Evolutionary conservation across 1,284 basidiomycete species (phyloP).

Genomic region (Peniophora sp.): DNA sequence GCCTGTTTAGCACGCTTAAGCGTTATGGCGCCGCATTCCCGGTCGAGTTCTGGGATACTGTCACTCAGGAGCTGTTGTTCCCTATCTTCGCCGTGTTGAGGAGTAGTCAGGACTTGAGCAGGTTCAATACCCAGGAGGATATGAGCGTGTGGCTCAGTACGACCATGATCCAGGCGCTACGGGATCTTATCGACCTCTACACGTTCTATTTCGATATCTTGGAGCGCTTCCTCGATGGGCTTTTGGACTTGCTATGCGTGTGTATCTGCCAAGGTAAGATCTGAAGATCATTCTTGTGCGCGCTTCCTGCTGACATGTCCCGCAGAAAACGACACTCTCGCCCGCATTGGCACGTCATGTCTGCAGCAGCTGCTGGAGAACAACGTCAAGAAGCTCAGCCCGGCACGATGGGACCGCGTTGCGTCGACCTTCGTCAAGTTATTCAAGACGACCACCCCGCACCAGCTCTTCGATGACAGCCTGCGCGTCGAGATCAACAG

Average conservation of each 20-base stretch:
- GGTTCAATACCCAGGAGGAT: constrained; percentile 95
- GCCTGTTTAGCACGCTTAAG: constrained; percentile 92
- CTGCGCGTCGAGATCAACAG: constrained; percentile 76
- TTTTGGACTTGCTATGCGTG: constrained; percentile 89
- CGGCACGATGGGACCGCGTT: constrained; percentile 86
- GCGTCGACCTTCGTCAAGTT: constrained; percentile 92
- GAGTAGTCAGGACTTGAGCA: constrained; percentile 82
- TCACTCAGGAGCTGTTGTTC: constrained; percentile 95
- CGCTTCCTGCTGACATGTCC: neutral
- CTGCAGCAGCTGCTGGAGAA: constrained; percentile 93
- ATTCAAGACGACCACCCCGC: constrained; percentile 96
- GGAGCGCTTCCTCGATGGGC: constrained; percentile 84
- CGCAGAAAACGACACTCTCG: constrained; percentile 94
- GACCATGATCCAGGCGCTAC: constrained; percentile 97
- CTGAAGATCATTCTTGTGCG: neutral
- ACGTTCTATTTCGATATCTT: constrained; percentile 94
- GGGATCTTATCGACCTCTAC: constrained; percentile 94
- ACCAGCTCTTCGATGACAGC: constrained; percentile 92
- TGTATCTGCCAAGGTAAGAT: constrained; percentile 95
- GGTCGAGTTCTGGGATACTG: constrained; percentile 95
- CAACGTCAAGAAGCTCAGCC: constrained; percentile 85
- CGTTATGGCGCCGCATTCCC: constrained; percentile 84
- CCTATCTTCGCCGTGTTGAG: constrained; percentile 97
- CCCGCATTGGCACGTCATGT: constrained; percentile 96
- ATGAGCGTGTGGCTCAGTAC: constrained; percentile 99